phyloP scores from a whole-genome alignment of 192 early-diverging fungal species.

The Coemansia sp. region DNA sequence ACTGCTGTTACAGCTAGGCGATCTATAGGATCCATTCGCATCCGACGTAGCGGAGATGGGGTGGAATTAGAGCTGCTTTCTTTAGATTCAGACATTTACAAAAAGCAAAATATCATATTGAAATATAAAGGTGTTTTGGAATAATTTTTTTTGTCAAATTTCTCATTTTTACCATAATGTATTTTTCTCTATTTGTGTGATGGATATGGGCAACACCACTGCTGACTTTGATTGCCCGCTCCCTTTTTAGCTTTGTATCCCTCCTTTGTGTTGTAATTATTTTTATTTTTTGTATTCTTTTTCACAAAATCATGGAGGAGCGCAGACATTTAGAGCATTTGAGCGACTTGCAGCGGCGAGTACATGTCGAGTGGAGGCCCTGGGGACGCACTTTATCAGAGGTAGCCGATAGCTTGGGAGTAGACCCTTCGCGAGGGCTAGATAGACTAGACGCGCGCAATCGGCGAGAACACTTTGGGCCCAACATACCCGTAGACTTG shows the following conservation, averaged over 20 bases:
- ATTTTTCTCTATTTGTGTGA: neutral
- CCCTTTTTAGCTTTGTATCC: neutral
- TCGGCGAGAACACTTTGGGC: conserved; percentile 24
- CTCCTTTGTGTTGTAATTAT: neutral
- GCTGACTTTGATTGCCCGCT: neutral
- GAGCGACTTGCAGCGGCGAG: conserved; percentile 18
- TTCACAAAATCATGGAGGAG: conserved; percentile 20
- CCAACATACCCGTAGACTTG: conserved; percentile 36
- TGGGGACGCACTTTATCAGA: conserved; percentile 35
- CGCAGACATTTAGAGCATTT: conserved; percentile 29
- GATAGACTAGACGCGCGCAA: conserved; percentile 24
- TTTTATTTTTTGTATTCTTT: neutral
- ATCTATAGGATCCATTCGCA: conserved; percentile 22
- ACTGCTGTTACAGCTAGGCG: conserved; percentile 20
- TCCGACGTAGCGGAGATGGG: conserved; percentile 9
- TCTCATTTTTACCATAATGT: neutral
- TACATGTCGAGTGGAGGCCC: conserved; percentile 32
- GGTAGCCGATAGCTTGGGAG: conserved; percentile 34
- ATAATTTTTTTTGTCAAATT: neutral
- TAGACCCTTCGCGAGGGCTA: conserved; percentile 41
- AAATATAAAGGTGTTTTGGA: neutral
- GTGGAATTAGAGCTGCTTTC: neutral
- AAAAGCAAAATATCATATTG: neutral
- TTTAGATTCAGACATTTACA: neutral
- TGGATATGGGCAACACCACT: neutral